Evolutionary conservation across 208 protist genomes (phyloP).

Genomic region (Trypanosoma avium): DNA sequence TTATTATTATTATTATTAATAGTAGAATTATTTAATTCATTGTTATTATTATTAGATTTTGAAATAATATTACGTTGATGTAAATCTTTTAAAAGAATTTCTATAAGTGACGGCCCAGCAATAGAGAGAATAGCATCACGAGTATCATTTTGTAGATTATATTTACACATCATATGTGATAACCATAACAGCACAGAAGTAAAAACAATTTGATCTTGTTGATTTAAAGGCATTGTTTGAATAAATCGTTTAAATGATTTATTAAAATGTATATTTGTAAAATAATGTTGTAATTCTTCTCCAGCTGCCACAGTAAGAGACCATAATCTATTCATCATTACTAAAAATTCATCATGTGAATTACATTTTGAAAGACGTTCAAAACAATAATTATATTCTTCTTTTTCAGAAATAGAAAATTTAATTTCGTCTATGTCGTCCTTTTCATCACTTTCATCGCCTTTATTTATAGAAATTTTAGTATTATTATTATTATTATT

Average conservation of each 20-base stretch:
- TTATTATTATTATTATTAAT: no score
- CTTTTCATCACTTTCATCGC: neutral
- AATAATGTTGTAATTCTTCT: slow-evolving; percentile 26
- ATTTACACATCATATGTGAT: slow-evolving; percentile 44
- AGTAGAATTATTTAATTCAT: no score
- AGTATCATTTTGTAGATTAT: slow-evolving; percentile 23
- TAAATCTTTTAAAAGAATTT: slow-evolving; percentile 4
- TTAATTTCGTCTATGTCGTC: neutral
- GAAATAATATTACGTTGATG: neutral
- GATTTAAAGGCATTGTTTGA: slow-evolving; percentile 40
- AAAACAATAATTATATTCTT: slow-evolving; percentile 28
- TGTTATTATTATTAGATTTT: no score
- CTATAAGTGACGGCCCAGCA: slow-evolving; percentile 37
- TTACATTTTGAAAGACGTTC: slow-evolving; percentile 31
- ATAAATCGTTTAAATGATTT: slow-evolving; percentile 56
- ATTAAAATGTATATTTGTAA: slow-evolving; percentile 34
- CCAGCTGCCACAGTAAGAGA: slow-evolving; percentile 63
- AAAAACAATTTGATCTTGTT: slow-evolving; percentile 72
- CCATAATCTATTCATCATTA: slow-evolving; percentile 63
- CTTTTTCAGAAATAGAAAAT: slow-evolving; percentile 12
- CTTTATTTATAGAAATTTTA: slow-evolving; percentile 10
- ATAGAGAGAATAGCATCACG: slow-evolving; percentile 34
- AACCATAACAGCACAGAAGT: slow-evolving; percentile 66
- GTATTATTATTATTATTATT: slow-evolving; percentile 18
- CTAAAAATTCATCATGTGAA: slow-evolving; percentile 71